These are phyloP conservation scores for Yamadazyma kitorensis DNA, from an alignment of 805 yeast genomes.

Conservation along the genomic window DNA sequence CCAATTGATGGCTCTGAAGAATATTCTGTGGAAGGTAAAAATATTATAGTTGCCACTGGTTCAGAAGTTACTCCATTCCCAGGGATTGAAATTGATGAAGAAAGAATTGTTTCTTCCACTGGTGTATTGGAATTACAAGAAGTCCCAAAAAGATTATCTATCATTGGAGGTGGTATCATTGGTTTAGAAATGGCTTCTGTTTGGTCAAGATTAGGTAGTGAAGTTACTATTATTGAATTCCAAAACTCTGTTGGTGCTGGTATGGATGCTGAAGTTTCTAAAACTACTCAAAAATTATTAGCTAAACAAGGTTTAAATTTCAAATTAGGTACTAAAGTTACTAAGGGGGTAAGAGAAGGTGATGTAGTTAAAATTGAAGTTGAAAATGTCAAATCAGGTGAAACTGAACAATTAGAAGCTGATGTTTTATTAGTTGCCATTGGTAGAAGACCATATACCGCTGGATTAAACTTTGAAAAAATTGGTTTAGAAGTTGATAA, in stretches of 20 bases:
- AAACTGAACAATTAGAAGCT: conserved; percentile 74
- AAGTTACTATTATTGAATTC: conserved; percentile 93
- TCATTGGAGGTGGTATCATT: conserved; percentile 99
- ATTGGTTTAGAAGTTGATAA: conserved; percentile 89
- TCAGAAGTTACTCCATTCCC: conserved; percentile 99
- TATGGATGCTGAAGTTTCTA: conserved; percentile 95
- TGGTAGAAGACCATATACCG: conserved; percentile 97
- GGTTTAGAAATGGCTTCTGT: conserved; percentile 99
- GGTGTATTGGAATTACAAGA: conserved; percentile 84
- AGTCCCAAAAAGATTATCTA: conserved; percentile 86
- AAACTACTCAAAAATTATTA: conserved; percentile 82
- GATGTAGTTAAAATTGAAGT: conserved; percentile 83
- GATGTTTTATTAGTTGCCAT: conserved; percentile 95
- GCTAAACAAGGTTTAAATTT: conserved; percentile 94
- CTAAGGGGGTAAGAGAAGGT: conserved; percentile 83
- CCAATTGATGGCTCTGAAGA: conserved; percentile 82
- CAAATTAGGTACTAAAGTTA: conserved; percentile 88
- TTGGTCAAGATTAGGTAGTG: conserved; percentile 90
- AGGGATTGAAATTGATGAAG: conserved; percentile 93
- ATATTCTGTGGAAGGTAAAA: conserved; percentile 67
- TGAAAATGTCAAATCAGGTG: conserved; percentile 86
- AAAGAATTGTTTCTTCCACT: conserved; percentile 93
- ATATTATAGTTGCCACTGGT: conserved; percentile 95
- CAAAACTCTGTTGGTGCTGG: conserved; percentile 93
- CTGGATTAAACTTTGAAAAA: conserved; percentile 84